Evolutionary conservation across 352 stramenopile species (phyloP).

Genomic region (Pythium aristosporum): DNA sequence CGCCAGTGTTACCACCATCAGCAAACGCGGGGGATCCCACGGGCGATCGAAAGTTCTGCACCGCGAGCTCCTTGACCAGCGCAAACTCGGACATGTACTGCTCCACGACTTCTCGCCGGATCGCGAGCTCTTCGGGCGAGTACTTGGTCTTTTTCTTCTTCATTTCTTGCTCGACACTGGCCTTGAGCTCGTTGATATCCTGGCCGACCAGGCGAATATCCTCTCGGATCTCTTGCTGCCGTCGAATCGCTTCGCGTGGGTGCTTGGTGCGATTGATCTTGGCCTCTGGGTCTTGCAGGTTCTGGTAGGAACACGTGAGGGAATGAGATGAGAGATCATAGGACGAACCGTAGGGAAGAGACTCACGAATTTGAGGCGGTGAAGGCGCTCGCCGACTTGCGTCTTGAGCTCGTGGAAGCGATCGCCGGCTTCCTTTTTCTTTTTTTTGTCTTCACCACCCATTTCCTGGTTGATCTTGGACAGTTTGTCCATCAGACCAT

Average conservation of each 20-base stretch:
- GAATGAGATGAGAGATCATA: background rate
- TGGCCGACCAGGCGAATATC: constrained; percentile 71
- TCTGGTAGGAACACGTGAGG: constrained; percentile 30
- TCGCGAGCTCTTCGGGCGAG: constrained; percentile 64
- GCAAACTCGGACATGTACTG: constrained; percentile 80
- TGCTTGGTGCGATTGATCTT: constrained; percentile 69
- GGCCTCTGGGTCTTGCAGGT: constrained; percentile 70
- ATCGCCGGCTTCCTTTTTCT: constrained; percentile 64
- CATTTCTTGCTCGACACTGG: constrained; percentile 64
- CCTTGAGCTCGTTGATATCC: constrained; percentile 73
- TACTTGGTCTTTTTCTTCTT: constrained; percentile 91
- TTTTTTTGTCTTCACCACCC: constrained; percentile 70
- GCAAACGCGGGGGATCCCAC: constrained; percentile 40
- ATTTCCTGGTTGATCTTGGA: constrained; percentile 80
- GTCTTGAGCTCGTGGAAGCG: constrained; percentile 81
- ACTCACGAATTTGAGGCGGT: constrained; percentile 72
- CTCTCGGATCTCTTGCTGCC: constrained; percentile 79
- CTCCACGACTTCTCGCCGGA: constrained; percentile 75
- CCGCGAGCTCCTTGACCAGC: constrained; percentile 75
- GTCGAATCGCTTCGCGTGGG: constrained; percentile 72
- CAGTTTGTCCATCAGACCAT: constrained; percentile 75
- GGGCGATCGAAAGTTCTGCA: constrained; percentile 55
- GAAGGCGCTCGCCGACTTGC: constrained; percentile 75
- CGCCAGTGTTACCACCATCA: constrained; percentile 38
- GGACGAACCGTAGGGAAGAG: constrained; percentile 7